Conservation (phyloP, 2,329 filamentous ascomycete genomes). For the Magnaporthiopsis poae region DNA sequence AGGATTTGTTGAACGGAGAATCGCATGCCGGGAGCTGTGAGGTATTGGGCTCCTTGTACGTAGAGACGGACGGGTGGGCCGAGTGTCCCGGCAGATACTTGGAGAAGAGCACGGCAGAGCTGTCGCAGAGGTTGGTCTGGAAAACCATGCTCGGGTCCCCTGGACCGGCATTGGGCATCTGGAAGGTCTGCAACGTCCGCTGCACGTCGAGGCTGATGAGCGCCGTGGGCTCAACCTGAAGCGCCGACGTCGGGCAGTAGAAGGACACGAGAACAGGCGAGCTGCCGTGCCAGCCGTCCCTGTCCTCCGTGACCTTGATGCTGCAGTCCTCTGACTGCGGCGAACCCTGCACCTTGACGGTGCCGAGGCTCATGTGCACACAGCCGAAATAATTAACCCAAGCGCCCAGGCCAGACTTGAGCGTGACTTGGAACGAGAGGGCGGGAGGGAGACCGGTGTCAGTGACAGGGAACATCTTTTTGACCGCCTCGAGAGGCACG, state of each 20-base stretch:
- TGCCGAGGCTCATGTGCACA: conserved; percentile 33
- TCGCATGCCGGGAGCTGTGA: neutral
- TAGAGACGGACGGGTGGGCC: conserved; percentile 19
- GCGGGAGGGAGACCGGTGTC: neutral
- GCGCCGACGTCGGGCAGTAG: conserved; percentile 25
- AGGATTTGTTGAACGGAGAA: conserved; percentile 7
- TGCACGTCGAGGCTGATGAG: conserved; percentile 25
- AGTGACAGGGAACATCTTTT: conserved; percentile 17
- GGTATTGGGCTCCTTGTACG: conserved; percentile 13
- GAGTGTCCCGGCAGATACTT: conserved; percentile 27
- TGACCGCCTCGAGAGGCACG: conserved; percentile 22
- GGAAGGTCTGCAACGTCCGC: conserved; percentile 16
- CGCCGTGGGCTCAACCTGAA: conserved; percentile 24
- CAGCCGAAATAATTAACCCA: conserved; percentile 29
- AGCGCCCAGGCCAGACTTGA: neutral
- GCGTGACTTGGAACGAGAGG: conserved; percentile 2
- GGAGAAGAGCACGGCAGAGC: conserved; percentile 25
- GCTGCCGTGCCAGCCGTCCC: conserved; percentile 25
- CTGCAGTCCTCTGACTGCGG: conserved; percentile 22
- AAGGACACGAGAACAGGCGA: conserved; percentile 32
- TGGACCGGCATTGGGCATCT: conserved; percentile 18
- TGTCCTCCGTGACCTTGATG: conserved; percentile 25
- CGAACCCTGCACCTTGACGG: conserved; percentile 18
- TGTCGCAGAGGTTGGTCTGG: conserved; percentile 22
- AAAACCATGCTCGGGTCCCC: conserved; percentile 22